phyloP scores from a whole-genome alignment of 164 flowering plant species.

The Aristolochia contorta region DNA sequence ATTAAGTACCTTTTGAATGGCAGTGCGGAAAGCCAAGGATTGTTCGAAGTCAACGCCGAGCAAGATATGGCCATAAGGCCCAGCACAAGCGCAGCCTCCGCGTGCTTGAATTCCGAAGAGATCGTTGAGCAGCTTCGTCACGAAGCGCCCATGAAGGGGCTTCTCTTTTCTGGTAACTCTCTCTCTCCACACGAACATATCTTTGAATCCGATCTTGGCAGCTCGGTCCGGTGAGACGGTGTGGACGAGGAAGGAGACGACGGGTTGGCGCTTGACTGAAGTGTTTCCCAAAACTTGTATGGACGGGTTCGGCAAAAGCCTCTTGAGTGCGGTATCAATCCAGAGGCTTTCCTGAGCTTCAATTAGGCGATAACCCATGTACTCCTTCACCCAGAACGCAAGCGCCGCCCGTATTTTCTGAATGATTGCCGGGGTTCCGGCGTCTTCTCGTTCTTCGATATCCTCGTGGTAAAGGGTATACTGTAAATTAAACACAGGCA shows the following conservation, averaged over 20 bases:
- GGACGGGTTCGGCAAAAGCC: conserved; percentile 46
- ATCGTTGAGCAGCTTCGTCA: conserved; percentile 70
- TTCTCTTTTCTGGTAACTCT: conserved; percentile 36
- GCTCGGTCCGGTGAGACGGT: conserved; percentile 19
- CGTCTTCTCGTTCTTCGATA: conserved; percentile 77
- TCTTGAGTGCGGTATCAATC: conserved; percentile 40
- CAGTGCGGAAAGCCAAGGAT: conserved; percentile 35
- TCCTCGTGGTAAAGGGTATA: conserved; percentile 60
- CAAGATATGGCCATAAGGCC: conserved; percentile 66
- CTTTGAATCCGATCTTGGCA: not conserved
- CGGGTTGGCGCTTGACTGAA: conserved; percentile 38
- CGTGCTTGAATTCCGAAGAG: conserved; percentile 84
- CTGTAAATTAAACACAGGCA: conserved; percentile 19
- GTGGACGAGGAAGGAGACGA: conserved; percentile 61
- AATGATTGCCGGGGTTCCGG: conserved; percentile 69
- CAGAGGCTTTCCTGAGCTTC: conserved; percentile 28
- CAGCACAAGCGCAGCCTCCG: conserved; percentile 92
- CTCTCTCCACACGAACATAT: conserved; percentile 33
- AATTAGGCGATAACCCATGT: conserved; percentile 51
- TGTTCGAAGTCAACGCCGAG: conserved; percentile 33
- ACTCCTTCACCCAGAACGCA: conserved; percentile 80
- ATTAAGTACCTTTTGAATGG: conserved; percentile 43
- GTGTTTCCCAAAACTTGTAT: conserved; percentile 56
- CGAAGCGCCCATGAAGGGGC: conserved; percentile 68
- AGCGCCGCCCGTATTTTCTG: conserved; percentile 63